Evolutionary conservation across 2,329 filamentous ascomycete species (phyloP), one percentile per base, ranked within the genome.

Genomic region (Apiospora saccharicola): DNA sequence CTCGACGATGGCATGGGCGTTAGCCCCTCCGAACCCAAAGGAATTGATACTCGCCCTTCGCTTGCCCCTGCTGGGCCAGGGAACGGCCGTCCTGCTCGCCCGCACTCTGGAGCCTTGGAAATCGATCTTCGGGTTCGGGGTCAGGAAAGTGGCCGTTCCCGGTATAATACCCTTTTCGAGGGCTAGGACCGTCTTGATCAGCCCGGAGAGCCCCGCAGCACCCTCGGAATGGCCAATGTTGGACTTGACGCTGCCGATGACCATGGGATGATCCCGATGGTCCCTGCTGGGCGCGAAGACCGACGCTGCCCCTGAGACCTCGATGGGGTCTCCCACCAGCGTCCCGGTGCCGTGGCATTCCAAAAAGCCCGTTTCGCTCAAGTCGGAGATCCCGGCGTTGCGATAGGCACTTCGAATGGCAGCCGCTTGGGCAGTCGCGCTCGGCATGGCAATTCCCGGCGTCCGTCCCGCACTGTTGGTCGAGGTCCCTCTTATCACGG

Each of bases 181-280:
- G 0, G 77, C 71, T 26, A 83, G 34, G 10, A 80, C 73, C 0
- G 75, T 73, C 70, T 83, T 84, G 6, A 83, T 76, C 0, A 81
- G 68, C 1, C 77, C 76, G 0, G 79, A 77, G 4, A 80, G 68
- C 1, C 78, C 78, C 3, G 78, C 74, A 0, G 77, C 75, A 6
- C 75, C 77, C 75, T 80, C 80, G 4, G 76, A 73, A 47, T 83
- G 82, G 0, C 82, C 82, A 13, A 82, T 61, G 64, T 81, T 82
- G 24, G 76, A 75, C 44, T 82, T 82, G 43, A 80, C 43, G 13
- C 4, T 5, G 8, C 61, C 61, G 13, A 67, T 67, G 7, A 67
- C 3, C 7, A 67, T 4, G 3, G 61, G 61, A 2, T 8, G 3
- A 4, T 73, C 70, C 1, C n/a, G n/a, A n/a, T 26, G 44, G 0